Evolutionary conservation across 2,329 filamentous ascomycete species (phyloP), one percentile per base, ranked within the genome.

Genomic region (Biscogniauxia sp.): DNA sequence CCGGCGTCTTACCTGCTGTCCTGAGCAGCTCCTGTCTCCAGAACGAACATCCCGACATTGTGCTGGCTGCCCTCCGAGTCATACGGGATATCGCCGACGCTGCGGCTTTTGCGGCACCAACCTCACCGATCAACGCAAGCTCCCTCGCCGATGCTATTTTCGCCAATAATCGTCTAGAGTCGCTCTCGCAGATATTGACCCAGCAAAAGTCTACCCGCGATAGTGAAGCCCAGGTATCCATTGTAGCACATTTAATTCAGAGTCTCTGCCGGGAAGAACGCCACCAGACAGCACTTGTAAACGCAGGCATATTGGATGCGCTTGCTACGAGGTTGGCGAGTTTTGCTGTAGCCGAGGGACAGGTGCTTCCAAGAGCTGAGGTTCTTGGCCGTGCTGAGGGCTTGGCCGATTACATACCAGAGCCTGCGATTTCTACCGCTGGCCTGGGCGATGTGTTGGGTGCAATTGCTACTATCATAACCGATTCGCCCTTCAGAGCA

Each of bases 401-500:
- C 7, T 71, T 88, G 37, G 74, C 80, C 56, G 81, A 84, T 7
- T 78, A 80, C 20, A 82, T 92, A 53, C 90, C 89, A 2, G 76
- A 81, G 3, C 80, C 89, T 23, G 85, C 90, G 7, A 82, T 84
- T 1, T 77, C 80, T 15, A 79, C 78, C 17, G 80, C 85, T 25
- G 85, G 84, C 61, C 76, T 96, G 49, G 82, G 87, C 1, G 86
- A 87, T 9, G 84, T 97, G 19, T 77, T 98, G 6, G 88, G 92
- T 63, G 91, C 93, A 0, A 85, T 96, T 55, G 84, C 88, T 20
- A 84, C 88, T 53, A 89, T 97, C 54, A 84, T 97, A 55, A 84
- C 88, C 62, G 86, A 91, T 68, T 97, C 94, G 0, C 89, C 88
- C 66, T 91, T 89, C 74, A 86, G 92, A 58, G 88, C 91, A 9